phyloP scores from a whole-genome alignment of 495 filamentous ascomycete genomes.

The Pseudotulostoma volvatum region DNA sequence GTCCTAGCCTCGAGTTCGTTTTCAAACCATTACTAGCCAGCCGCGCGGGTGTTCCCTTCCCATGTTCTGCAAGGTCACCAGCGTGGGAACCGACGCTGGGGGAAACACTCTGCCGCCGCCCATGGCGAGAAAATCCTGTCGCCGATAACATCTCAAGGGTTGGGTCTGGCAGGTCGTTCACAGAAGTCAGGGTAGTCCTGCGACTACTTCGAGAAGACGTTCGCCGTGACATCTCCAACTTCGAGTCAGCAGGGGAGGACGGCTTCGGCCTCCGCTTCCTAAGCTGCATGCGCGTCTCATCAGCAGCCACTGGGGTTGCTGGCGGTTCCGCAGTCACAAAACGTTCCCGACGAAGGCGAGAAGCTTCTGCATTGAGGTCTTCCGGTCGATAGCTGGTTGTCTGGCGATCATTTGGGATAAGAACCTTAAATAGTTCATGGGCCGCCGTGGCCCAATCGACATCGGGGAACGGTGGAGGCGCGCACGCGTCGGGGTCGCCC shows the following conservation, averaged over 20 bases:
- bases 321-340: conserved; percentile 28
- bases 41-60: conserved; percentile 9
- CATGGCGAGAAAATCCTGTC: conserved; percentile 11
- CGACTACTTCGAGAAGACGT: conserved; percentile 34
- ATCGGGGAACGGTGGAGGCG: conserved; percentile 52
- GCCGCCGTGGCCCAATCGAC: conserved; percentile 73
- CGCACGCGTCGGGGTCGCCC: conserved; percentile 19
- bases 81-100: conserved; percentile 7
- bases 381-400: conserved; percentile 57
- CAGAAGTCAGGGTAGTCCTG: conserved; percentile 48
- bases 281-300: conserved; percentile 49
- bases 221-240: conserved; percentile 32
- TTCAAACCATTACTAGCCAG: neutral
- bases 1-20: conserved; percentile 10
- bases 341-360: conserved; percentile 42
- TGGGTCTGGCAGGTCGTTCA: conserved; percentile 24
- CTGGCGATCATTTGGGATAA: conserved; percentile 59
- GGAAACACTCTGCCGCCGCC: conserved; percentile 21
- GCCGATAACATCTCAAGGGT: conserved; percentile 26
- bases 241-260: conserved; percentile 22
- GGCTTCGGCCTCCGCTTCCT: conserved; percentile 51
- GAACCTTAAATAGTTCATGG: conserved; percentile 61
- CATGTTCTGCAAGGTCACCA: conserved; percentile 1
- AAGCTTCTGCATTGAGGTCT: conserved; percentile 54
- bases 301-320: conserved; percentile 18